Conservation (phyloP, 768 basidiomycete species). For the Mycena haematopus region DNA sequence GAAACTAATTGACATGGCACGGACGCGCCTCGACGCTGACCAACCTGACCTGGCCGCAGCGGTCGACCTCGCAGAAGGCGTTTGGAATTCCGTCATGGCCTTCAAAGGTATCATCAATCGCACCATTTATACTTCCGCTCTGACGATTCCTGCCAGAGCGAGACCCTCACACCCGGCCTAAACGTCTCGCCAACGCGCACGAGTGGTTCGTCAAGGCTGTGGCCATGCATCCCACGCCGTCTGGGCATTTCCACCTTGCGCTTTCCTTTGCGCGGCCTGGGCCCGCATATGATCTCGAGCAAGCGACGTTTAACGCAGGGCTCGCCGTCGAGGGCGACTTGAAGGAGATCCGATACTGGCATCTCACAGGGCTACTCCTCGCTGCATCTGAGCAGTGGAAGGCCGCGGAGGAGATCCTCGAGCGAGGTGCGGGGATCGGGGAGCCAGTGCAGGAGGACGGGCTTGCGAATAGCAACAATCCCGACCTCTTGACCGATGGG, state of each 20-base stretch:
- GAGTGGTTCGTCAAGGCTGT: slow-evolving; percentile 56
- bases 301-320: slow-evolving; percentile 71
- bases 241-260: slow-evolving; percentile 81
- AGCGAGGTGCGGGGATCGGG: slow-evolving; percentile 71
- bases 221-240: slow-evolving; percentile 54
- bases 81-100: slow-evolving; percentile 75
- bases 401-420: slow-evolving; percentile 77
- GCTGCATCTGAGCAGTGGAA: slow-evolving; percentile 80
- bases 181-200: slow-evolving; percentile 64
- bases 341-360: slow-evolving; percentile 79
- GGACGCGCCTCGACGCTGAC: slow-evolving; percentile 54
- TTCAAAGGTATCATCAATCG: slow-evolving; percentile 57
- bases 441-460: slow-evolving; percentile 49
- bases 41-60: slow-evolving; percentile 63
- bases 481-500: slow-evolving; percentile 29
- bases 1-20: slow-evolving; percentile 64
- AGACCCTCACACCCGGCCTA: slow-evolving; percentile 65
- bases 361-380: slow-evolving; percentile 85
- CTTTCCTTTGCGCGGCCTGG: slow-evolving; percentile 72
- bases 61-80: slow-evolving; percentile 72
- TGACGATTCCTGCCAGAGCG: slow-evolving; percentile 52
- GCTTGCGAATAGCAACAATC: slow-evolving; percentile 11
- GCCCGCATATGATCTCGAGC: slow-evolving; percentile 66
- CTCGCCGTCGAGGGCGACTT: slow-evolving; percentile 76
- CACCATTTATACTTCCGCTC: neutral